Base-by-base conservation (phyloP, 78 protist genomes). In the Dictyostelium brefeldianum region DNA sequence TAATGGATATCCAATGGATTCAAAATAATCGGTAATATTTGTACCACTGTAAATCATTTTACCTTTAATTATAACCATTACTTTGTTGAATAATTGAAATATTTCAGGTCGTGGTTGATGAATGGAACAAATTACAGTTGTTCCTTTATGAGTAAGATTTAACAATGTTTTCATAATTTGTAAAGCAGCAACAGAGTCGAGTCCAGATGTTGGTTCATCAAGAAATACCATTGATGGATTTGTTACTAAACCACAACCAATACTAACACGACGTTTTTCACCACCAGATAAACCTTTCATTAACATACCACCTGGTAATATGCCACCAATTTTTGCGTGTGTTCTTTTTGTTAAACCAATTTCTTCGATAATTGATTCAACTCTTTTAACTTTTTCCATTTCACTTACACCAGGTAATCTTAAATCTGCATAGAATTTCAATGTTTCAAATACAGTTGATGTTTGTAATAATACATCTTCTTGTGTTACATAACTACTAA, bases 211-310 rank as follows among this genome's bases (percentile, higher is more conserved):
- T 20, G 92, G 89, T 36, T 95, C 97, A 74, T 95, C 97, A 25
- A 95, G 48, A n/a, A 95, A 77, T 4, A 95, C 70, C 4, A 95
- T 22, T 18, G 84, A 31, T 75, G 97, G 97, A 46, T 78, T 70
- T 17, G 96, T 80, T 9, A 91, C 59, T n/a, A 95, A 57, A 71
- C 96, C 98, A 57, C 91, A 73, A 11, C 93, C 98, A 29, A 95
- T 83, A 10, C 95, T 51, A 10, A 90, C 95, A 22, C 97, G 48
- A 57, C 92, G 81, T 54, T 84, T 81, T 31, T 95, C 97, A 27
- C 97, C 97, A 51, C 97, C 97, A 1, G 92, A 83, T 15, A 95
- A 64, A 69, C 94, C 97, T n/a, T 79, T 69, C 0, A 91, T 9
- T 14, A 22, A 11, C 25, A 87, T 51, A 3, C 93, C 93, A 48